Conservation (phyloP, 306 rosid species). For the Fagus sylvatica region DNA sequence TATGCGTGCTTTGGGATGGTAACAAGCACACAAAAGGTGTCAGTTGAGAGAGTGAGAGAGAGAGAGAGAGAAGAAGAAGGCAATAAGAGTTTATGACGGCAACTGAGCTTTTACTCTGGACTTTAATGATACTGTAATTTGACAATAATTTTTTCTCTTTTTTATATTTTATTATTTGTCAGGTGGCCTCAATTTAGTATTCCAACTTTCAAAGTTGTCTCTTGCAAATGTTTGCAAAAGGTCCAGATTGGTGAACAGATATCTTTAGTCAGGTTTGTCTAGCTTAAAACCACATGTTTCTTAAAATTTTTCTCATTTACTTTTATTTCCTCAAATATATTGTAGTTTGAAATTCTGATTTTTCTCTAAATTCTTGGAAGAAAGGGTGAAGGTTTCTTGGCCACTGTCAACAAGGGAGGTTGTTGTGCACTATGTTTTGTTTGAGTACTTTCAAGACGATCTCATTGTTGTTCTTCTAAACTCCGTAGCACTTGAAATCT, state of each 20-base stretch:
- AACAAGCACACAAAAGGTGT: neutral
- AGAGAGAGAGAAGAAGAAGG: too few relatives aligned
- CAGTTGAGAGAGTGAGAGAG: too few relatives aligned
- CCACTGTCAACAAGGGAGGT: slow-evolving; percentile 92
- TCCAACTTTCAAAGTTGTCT: slow-evolving; percentile 72
- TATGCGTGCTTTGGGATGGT: neutral
- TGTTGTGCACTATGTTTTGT: slow-evolving; percentile 67
- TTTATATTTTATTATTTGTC: slow-evolving; percentile 30
- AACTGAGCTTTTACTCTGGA: neutral
- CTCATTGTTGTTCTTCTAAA: slow-evolving; percentile 72
- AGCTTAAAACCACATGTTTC: slow-evolving; percentile 8
- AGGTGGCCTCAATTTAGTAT: slow-evolving; percentile 90
- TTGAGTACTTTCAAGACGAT: slow-evolving; percentile 88
- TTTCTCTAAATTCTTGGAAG: slow-evolving; percentile 64
- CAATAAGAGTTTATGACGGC: neutral
- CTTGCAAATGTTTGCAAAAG: slow-evolving; percentile 64
- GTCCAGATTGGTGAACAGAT: slow-evolving; percentile 71
- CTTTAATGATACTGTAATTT: neutral
- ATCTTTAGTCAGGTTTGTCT: slow-evolving; percentile 76
- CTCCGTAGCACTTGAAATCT: slow-evolving; percentile 49
- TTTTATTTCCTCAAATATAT: slow-evolving; percentile 4
- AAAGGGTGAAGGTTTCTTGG: slow-evolving; percentile 94
- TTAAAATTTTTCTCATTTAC: neutral
- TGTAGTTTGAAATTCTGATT: slow-evolving; percentile 39
- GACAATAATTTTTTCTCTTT: slow-evolving; percentile 15